Conservation (phyloP, 2,329 filamentous ascomycete species). For the Xylaria sp. region DNA sequence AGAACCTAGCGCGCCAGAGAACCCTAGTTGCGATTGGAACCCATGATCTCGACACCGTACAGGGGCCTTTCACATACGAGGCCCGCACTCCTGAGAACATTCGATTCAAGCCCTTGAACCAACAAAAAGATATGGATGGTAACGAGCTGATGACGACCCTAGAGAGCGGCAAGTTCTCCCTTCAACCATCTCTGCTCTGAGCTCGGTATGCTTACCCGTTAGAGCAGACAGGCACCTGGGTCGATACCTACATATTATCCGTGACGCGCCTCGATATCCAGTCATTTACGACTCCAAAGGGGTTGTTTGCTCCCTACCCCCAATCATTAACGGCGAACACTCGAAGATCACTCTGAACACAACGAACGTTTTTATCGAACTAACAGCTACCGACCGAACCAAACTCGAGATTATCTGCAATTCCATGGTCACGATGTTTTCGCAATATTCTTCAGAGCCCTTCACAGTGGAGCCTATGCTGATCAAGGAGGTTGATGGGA, state of each 20-base stretch:
- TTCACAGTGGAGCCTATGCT: conserved; percentile 96
- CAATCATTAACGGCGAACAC: conserved; percentile 97
- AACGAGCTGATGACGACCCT: conserved; percentile 95
- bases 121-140: conserved; percentile 86
- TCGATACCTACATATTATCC: conserved; percentile 92
- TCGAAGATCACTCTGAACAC: conserved; percentile 95
- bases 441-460: conserved; percentile 84
- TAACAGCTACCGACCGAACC: conserved; percentile 94
- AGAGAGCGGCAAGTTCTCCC: conserved; percentile 65
- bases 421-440: conserved; percentile 98
- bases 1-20: conserved; percentile 91
- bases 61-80: conserved; percentile 97
- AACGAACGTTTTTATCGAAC: conserved; percentile 95
- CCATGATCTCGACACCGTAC: conserved; percentile 91
- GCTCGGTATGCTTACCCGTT: conserved; percentile 20
- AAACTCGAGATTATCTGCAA: conserved; percentile 97
- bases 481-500: conserved; percentile 88
- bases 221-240: conserved; percentile 82
- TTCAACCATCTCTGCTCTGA: neutral
- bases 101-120: conserved; percentile 90
- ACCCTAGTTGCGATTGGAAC: conserved; percentile 98
- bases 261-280: conserved; percentile 92
- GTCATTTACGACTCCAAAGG: conserved; percentile 93
- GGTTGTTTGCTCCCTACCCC: conserved; percentile 90
- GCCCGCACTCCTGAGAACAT: conserved; percentile 92